phyloP scores from a whole-genome alignment of 441 rosid genomes.

The Euphorbia schlechtendalii region DNA sequence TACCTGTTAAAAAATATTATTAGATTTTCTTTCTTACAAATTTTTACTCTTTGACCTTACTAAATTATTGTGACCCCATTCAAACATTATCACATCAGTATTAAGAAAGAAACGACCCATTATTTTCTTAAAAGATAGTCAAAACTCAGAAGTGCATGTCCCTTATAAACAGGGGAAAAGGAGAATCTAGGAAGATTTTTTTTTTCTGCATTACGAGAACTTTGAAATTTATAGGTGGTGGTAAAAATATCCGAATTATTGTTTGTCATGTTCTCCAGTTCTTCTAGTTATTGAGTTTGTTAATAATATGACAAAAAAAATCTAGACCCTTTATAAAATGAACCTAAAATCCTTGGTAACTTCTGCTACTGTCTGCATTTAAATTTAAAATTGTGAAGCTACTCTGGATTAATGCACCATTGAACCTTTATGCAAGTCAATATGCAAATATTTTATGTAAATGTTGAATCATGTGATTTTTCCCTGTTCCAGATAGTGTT shows the following conservation, averaged over 20 bases:
- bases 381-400: background rate
- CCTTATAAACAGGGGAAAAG: background rate
- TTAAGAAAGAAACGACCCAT: constrained; percentile 1
- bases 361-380: background rate
- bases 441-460: background rate
- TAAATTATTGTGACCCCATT: constrained; percentile 5
- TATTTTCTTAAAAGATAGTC: constrained; percentile 5
- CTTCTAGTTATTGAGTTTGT: background rate
- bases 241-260: background rate
- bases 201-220: background rate
- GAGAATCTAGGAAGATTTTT: background rate
- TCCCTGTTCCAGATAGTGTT: constrained; percentile 49
- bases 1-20: background rate
- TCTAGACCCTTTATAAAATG: background rate
- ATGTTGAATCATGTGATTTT: background rate
- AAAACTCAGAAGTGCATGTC: constrained; percentile 1
- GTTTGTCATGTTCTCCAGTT: background rate
- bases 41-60: constrained; percentile 8
- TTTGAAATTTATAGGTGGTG: background rate
- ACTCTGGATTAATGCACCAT: background rate
- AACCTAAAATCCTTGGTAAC: background rate
- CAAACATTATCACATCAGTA: background rate
- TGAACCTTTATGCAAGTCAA: background rate
- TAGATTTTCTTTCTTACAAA: background rate
- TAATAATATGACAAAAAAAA: background rate